A percentile compares a stretch with the other conserved stretches of the same genome.
phyloP scores from a whole-genome alignment of 208 protist genomes.

The Trypanosoma grayi region DNA sequence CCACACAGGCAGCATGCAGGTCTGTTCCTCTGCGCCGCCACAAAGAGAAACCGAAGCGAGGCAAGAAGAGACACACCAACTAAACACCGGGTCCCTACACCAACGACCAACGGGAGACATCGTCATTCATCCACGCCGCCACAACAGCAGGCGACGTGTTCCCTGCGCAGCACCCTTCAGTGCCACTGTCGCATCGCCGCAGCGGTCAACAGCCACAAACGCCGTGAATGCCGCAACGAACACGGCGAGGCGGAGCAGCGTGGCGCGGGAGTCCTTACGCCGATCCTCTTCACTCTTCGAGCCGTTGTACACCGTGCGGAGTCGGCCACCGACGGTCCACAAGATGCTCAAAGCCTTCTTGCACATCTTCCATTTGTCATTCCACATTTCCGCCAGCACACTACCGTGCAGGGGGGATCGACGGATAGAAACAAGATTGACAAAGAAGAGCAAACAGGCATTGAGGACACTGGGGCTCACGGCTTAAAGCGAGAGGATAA shows the following conservation, averaged over 20 bases:
- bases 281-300: slow-evolving; percentile 58
- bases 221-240: slow-evolving; percentile 37
- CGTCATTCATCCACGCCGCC: neutral
- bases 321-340: slow-evolving; percentile 65
- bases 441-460: neutral
- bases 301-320: slow-evolving; percentile 70
- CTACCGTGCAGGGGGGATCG: neutral
- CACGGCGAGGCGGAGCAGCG: slow-evolving; percentile 30
- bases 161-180: neutral
- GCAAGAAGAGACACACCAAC: too few relatives aligned
- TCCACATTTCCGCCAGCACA: neutral
- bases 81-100: too few relatives aligned
- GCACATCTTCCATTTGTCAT: slow-evolving; percentile 28
- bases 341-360: slow-evolving; percentile 40
- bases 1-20: too few relatives aligned
- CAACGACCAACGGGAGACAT: too few relatives aligned
- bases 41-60: too few relatives aligned
- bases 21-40: too few relatives aligned
- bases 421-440: neutral
- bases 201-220: slow-evolving; percentile 44
- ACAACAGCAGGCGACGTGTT: neutral
- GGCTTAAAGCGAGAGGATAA: slow-evolving; percentile 1
- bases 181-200: slow-evolving; percentile 30
- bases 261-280: slow-evolving; percentile 39
- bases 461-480: neutral